Base-by-base conservation (phyloP, 2,329 filamentous ascomycete species). In the Epichloe uncinata region DNA sequence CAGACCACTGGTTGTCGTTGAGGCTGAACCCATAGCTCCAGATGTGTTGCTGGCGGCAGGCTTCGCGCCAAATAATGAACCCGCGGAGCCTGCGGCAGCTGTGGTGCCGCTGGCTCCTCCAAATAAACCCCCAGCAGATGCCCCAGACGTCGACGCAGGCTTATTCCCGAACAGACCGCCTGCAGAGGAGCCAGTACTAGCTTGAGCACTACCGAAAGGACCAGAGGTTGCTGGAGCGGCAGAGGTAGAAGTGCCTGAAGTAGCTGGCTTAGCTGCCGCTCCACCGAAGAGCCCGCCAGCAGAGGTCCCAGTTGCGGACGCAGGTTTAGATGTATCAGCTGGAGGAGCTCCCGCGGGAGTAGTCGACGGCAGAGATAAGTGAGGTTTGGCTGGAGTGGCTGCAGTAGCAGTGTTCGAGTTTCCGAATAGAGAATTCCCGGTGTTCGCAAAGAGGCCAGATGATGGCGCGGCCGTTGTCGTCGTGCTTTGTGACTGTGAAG, bases 291-390 rank as follows among this genome's bases (percentile, higher is more conserved):
- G 49, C 42, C 54, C 54, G 22, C 56, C 55, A 13, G 58, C 44
- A 16, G 53, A 53, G 20, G 49, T 26, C 5, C 44, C 51, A 12
- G 48, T 34, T 22, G 47, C 30, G 20, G 50, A 22, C 3, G 46
- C 53, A 48, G 63, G 55, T 51, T 64, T 63, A n/a, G 62, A 56
- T 20, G 60, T 54, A 49, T 65, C 68, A 5, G 66, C 58, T 0
- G 75, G 74, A 50, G 76, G 76, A n/a, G 72, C 70, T 36, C 76
- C 76, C 18, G 75, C 75, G 15, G 76, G 75, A 36, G 76, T 78
- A 15, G 52, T 53, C 15, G 52, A 53, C 35, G 52, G 43, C 7
- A 53, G 18, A 3, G 47, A 48, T n/a, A 50, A 49, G 12, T 43
- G 16, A 38, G 52, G 35, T 34, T 53, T 53, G 30, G 69, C 55